These are phyloP conservation scores for Arthonia radiata DNA, from an alignment of 495 filamentous ascomycete genomes.

Conservation along the genomic window DNA sequence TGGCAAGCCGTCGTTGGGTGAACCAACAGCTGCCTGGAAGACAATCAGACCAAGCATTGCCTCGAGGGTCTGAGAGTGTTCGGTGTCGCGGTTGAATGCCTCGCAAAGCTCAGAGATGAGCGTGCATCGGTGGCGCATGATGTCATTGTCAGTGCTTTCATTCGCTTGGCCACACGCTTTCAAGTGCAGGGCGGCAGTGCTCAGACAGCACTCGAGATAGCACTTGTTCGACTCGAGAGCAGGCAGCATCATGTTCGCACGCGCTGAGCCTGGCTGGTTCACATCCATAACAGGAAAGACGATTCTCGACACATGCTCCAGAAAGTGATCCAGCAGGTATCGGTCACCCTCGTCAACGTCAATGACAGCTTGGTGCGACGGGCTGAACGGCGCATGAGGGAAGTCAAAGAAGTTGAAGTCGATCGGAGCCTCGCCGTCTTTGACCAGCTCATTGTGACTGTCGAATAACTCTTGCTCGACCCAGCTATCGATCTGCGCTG, in stretches of 20 bases:
- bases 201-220: constrained; percentile 89
- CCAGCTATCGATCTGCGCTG: constrained; percentile 46
- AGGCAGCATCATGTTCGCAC: constrained; percentile 57
- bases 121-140: constrained; percentile 77
- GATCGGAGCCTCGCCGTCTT: constrained; percentile 29
- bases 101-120: constrained; percentile 72
- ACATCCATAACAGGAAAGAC: constrained; percentile 81
- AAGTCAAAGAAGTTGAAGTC: constrained; percentile 61
- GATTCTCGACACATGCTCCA: constrained; percentile 61
- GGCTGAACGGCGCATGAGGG: constrained; percentile 27
- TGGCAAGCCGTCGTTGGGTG: constrained; percentile 60
- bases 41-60: constrained; percentile 91
- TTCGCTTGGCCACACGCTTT: constrained; percentile 49
- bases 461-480: constrained; percentile 46
- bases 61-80: constrained; percentile 77
- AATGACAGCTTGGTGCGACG: constrained; percentile 40
- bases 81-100: constrained; percentile 49
- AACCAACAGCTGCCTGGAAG: constrained; percentile 84
- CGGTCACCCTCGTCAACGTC: constrained; percentile 77
- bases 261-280: constrained; percentile 56
- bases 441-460: constrained; percentile 31
- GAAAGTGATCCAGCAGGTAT: constrained; percentile 72
- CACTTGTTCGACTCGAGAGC: constrained; percentile 73
- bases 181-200: constrained; percentile 81
- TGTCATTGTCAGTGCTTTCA: constrained; percentile 72